A percentile compares a stretch with the other conserved stretches of the same genome.
phyloP scores from a whole-genome alignment of 768 basidiomycete species.

The Trametes punicea region DNA sequence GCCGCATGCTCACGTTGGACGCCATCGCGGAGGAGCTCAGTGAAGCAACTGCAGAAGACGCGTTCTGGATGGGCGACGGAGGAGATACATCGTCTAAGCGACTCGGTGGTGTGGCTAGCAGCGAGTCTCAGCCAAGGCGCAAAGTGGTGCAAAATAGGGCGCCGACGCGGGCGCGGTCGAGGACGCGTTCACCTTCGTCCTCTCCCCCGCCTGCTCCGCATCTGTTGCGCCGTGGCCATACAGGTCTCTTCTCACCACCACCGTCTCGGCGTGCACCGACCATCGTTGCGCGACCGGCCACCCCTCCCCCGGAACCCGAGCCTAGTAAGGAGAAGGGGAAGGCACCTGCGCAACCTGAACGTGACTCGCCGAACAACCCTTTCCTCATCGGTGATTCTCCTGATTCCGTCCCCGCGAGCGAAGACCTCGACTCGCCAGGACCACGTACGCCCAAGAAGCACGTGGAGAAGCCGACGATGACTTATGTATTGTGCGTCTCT shows the following conservation, averaged over 20 bases:
- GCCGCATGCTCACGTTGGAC: slow-evolving; percentile 24
- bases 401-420: slow-evolving; percentile 21
- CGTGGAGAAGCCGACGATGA: slow-evolving; percentile 60
- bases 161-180: slow-evolving; percentile 17
- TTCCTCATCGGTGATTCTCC: slow-evolving; percentile 48
- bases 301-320: slow-evolving; percentile 32
- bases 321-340: slow-evolving; percentile 35
- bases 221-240: slow-evolving; percentile 25
- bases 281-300: slow-evolving; percentile 21
- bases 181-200: slow-evolving; percentile 29
- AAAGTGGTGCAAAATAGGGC: slow-evolving; percentile 14
- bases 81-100: not conserved
- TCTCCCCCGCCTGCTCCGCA: slow-evolving; percentile 27
- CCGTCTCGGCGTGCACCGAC: slow-evolving; percentile 51
- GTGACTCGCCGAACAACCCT: slow-evolving; percentile 71
- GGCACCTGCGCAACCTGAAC: slow-evolving; percentile 33
- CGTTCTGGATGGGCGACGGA: slow-evolving; percentile 27
- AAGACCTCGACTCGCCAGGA: slow-evolving; percentile 30
- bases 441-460: slow-evolving; percentile 38
- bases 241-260: slow-evolving; percentile 57
- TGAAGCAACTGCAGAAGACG: slow-evolving; percentile 27
- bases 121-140: not conserved
- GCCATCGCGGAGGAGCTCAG: slow-evolving; percentile 28
- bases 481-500: slow-evolving; percentile 67
- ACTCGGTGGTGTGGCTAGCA: not conserved